Conservation (phyloP, 768 basidiomycete species). For the Phaeolepiota aurea region DNA sequence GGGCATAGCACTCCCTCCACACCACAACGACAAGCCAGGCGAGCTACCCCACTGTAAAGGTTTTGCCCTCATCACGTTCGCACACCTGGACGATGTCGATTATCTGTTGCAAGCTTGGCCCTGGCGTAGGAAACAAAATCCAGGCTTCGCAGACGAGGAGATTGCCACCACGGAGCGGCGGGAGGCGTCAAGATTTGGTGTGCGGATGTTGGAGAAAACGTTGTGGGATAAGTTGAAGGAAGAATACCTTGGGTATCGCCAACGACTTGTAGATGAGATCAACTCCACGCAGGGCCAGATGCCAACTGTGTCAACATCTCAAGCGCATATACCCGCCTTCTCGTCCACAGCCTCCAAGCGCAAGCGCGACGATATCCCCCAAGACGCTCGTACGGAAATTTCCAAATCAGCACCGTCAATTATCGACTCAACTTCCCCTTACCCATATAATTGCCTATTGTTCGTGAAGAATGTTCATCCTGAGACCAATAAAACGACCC, state of each 20-base stretch:
- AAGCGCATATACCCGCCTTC: background rate
- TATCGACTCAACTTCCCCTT: slow-evolving; percentile 27
- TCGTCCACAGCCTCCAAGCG: background rate
- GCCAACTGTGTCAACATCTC: background rate
- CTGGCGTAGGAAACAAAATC: slow-evolving; percentile 33
- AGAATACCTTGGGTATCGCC: slow-evolving; percentile 62
- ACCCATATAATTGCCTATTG: slow-evolving; percentile 59
- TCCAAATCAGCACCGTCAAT: background rate
- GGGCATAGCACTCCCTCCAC: slow-evolving; percentile 46
- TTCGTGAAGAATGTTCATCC: slow-evolving; percentile 65
- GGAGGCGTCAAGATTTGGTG: slow-evolving; percentile 51
- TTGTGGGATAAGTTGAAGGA: slow-evolving; percentile 58
- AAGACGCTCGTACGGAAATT: background rate
- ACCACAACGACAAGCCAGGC: slow-evolving; percentile 53
- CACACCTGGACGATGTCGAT: slow-evolving; percentile 26
- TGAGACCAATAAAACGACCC: slow-evolving; percentile 75
- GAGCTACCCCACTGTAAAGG: slow-evolving; percentile 58
- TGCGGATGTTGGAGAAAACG: slow-evolving; percentile 46
- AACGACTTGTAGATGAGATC: slow-evolving; percentile 41
- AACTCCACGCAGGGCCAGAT: slow-evolving; percentile 21
- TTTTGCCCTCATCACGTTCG: slow-evolving; percentile 64
- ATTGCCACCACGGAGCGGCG: slow-evolving; percentile 6
- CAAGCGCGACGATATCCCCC: background rate
- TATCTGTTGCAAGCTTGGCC: slow-evolving; percentile 47
- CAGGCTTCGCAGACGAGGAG: background rate